Evolutionary conservation across 1,284 basidiomycete species (phyloP).

Genomic region (Ustilago xerochloae): DNA sequence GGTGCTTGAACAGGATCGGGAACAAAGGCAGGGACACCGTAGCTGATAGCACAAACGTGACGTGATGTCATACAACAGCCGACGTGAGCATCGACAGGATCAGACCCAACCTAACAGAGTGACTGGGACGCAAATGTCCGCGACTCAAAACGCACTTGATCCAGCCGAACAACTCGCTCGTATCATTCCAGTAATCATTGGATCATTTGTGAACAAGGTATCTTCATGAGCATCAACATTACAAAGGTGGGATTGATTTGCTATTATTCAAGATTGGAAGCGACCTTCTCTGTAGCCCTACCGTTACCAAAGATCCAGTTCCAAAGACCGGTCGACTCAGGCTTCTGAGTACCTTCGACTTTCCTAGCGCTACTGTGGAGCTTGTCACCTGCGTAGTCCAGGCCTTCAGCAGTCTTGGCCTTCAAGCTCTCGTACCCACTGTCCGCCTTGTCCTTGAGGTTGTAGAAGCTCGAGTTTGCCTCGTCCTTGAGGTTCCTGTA

Average conservation of each 20-base stretch:
- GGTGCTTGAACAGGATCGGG: no score
- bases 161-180: neutral
- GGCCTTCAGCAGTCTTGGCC: conserved; percentile 35
- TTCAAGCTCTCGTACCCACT: conserved; percentile 33
- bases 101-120: no score
- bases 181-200: neutral
- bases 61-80: conserved; percentile 8
- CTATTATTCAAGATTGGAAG: conserved; percentile 39
- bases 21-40: no score
- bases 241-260: neutral
- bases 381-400: conserved; percentile 47
- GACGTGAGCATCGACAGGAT: conserved; percentile 17
- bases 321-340: conserved; percentile 45
- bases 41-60: neutral
- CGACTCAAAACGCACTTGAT: neutral
- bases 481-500: conserved; percentile 47
- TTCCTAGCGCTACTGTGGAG: conserved; percentile 38
- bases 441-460: conserved; percentile 38
- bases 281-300: conserved; percentile 41
- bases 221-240: neutral
- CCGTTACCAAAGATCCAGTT: conserved; percentile 50
- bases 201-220: neutral
- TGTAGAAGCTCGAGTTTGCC: conserved; percentile 31
- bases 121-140: no score
- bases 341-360: conserved; percentile 36